A percentile compares a stretch with the other conserved stretches of the same genome.
These are phyloP conservation scores for Chrysosporium keratinophilum DNA, from an alignment of 2,329 filamentous ascomycete species.

Conservation along the genomic window DNA sequence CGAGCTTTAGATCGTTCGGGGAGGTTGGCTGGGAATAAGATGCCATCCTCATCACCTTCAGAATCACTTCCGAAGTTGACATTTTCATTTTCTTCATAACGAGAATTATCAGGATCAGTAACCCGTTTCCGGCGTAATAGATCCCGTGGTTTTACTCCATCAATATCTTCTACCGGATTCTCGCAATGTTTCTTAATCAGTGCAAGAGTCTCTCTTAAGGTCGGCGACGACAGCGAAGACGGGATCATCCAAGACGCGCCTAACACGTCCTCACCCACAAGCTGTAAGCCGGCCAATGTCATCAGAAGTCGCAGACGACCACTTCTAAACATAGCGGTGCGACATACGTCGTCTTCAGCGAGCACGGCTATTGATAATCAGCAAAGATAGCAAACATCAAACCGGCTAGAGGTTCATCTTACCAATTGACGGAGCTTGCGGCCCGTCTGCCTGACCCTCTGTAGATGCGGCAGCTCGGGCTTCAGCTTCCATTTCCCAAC, in stretches of 20 bases:
- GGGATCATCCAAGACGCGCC: constrained; percentile 74
- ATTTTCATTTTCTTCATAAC: constrained; percentile 30
- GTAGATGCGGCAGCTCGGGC: constrained; percentile 42
- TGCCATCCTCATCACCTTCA: constrained; percentile 51
- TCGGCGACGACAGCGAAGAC: constrained; percentile 50
- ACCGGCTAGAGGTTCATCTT: constrained; percentile 26
- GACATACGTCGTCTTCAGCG: constrained; percentile 55
- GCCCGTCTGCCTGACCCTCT: constrained; percentile 20
- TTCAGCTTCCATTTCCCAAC: constrained; percentile 64
- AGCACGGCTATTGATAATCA: constrained; percentile 42
- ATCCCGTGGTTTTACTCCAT: constrained; percentile 62
- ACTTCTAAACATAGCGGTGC: constrained; percentile 76
- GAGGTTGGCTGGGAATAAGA: constrained; percentile 54
- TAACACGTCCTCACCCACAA: constrained; percentile 59
- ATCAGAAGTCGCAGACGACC: constrained; percentile 77
- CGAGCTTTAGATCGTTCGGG: constrained; percentile 43
- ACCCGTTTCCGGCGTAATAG: constrained; percentile 61
- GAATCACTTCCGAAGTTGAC: constrained; percentile 61
- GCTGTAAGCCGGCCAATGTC: constrained; percentile 60
- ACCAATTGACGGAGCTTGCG: constrained; percentile 33
- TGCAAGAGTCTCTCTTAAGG: constrained; percentile 59
- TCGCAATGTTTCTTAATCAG: constrained; percentile 69
- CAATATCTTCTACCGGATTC: constrained; percentile 64
- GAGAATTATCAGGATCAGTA: constrained; percentile 29
- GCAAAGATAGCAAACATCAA: background rate